Evolutionary conservation across 768 basidiomycete species (phyloP).

Genomic region (Trametes coccinea): DNA sequence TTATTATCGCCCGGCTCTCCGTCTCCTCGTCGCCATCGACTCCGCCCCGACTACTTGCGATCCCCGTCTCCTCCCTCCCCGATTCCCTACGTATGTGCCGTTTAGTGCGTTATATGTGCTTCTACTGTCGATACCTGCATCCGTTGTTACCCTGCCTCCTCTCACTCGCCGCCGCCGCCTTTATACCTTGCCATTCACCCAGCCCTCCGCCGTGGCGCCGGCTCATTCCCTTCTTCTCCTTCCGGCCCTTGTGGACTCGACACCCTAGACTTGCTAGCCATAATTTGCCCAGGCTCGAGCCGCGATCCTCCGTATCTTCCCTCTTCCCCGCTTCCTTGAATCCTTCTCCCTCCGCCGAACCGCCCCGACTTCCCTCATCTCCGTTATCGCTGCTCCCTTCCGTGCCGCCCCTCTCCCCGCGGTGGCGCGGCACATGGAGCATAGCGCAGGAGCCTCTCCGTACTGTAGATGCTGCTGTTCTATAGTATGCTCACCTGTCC

Average conservation of each 20-base stretch:
- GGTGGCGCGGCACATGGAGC: no score
- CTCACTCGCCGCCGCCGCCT: not conserved
- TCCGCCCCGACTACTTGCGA: no score
- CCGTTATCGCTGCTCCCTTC: not conserved
- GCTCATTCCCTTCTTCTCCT: not conserved
- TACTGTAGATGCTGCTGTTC: not conserved
- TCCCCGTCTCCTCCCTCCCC: not conserved
- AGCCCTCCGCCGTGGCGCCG: not conserved
- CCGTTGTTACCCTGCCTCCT: slow-evolving; percentile 16
- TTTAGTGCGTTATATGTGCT: slow-evolving; percentile 20
- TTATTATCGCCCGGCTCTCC: slow-evolving; percentile 13
- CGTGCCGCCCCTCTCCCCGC: not conserved
- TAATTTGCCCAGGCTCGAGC: not conserved
- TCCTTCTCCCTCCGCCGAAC: not conserved
- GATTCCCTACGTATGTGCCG: slow-evolving; percentile 12
- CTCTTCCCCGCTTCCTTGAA: not conserved
- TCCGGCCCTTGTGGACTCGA: not conserved
- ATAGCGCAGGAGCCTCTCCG: not conserved
- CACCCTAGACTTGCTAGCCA: not conserved
- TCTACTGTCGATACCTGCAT: slow-evolving; percentile 22
- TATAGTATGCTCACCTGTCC: not conserved
- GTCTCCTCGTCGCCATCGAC: not conserved
- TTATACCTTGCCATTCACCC: slow-evolving; percentile 16
- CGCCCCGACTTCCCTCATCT: not conserved
- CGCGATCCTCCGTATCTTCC: not conserved